These are phyloP conservation scores for Diaporthe aspalathi DNA, from an alignment of 2,329 filamentous ascomycete species.

Conservation along the genomic window DNA sequence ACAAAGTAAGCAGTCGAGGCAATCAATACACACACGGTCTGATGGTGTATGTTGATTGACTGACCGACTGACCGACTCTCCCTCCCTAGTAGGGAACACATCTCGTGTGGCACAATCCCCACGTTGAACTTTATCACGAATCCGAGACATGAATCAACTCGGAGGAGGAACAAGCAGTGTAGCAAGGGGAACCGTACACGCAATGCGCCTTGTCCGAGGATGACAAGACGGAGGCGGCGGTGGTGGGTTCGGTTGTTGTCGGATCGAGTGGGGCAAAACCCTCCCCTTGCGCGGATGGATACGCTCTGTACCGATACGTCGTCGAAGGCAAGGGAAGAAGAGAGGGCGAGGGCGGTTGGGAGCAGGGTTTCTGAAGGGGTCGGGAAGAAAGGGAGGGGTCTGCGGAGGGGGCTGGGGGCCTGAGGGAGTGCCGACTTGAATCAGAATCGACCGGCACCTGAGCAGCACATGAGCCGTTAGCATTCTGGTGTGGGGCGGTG, in stretches of 20 bases:
- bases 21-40: too few relatives aligned
- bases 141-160: constrained; percentile 28
- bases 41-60: too few relatives aligned
- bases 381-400: constrained; percentile 2
- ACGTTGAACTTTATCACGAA: constrained; percentile 12
- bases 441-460: constrained; percentile 18
- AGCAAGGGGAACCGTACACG: constrained; percentile 19
- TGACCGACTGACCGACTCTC: background rate
- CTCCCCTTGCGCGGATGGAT: background rate
- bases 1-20: too few relatives aligned
- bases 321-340: background rate
- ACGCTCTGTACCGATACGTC: constrained; percentile 9
- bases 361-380: too few relatives aligned
- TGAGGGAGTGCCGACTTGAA: background rate
- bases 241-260: constrained; percentile 9
- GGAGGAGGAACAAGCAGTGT: constrained; percentile 15
- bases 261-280: constrained; percentile 6
- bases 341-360: background rate
- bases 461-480: constrained; percentile 19
- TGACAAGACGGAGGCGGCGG: background rate
- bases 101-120: background rate
- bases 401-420: background rate
- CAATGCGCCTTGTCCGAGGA: constrained; percentile 8
- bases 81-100: background rate
- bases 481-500: background rate